Base-by-base conservation (phyloP, 106 monocot genomes). In the Allium cepa region DNA sequence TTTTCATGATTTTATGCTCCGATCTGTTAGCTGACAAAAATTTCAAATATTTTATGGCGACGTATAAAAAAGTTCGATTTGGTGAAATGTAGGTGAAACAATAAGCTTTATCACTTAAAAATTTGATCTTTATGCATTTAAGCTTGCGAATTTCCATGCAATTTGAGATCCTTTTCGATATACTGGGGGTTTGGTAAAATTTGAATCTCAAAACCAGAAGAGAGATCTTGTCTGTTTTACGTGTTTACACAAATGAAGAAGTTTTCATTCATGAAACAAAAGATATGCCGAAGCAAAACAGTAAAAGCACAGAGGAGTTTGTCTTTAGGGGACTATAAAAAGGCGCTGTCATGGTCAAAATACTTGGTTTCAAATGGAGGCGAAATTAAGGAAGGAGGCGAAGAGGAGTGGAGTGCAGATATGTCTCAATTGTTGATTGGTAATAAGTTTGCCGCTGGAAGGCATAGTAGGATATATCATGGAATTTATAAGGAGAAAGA, bases 401-500 rank as follows among this genome's bases (percentile, higher is more conserved):
- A 86, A 74, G 89, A 92, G 60, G 74, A 87, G 60, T 99, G 97
- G 97, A 92, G 97, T 61, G 92, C 88, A 8, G 97, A 99, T 58
- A 89, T 92, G 97, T 89, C 88, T 10, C 74, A 92, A 58, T 56
- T 99, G 65, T 76, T 84, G 46, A 85, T 99, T n/a, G 92, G 97
- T 46, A 80, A 22, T 10, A 92, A 89, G 77, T 99, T 99, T 66
- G 97, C 92, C 0, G 80, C 84, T 4, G 92, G 97, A 46, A 63
- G 92, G 47, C 88, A 99, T 65, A 99, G 97, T 58, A 77, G 92
- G 68, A 74, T 99, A 26, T 99, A 92, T 63, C 86, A 82, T 68
- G 97, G 92, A 22, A 73, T 81, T n/a, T 99, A 99, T 73, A 79
- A 80, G 71, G 72, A 83, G 68, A 83, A 50, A 53, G 81, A 99